A percentile compares a stretch with the other conserved stretches of the same genome.
Evolutionary conservation across 1,139 yeast species (phyloP).

Genomic region (Suhomyces coccinellae): DNA sequence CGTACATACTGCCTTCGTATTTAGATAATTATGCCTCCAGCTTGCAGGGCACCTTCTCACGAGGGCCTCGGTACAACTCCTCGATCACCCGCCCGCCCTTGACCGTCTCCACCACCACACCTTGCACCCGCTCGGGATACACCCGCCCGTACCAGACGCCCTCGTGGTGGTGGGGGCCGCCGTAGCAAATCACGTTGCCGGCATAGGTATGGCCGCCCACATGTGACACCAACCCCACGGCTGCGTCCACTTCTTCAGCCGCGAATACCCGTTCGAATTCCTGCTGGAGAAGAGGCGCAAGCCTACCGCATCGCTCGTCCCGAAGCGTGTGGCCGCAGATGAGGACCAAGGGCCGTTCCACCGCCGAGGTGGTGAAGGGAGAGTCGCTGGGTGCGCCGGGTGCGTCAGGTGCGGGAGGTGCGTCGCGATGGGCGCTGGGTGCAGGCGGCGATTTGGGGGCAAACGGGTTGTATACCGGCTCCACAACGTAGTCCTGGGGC

Average conservation of each 20-base stretch:
- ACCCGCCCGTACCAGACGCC: conserved; percentile 79
- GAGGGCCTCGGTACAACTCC: conserved; percentile 53
- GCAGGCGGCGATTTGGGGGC: not conserved
- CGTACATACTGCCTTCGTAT: not conserved
- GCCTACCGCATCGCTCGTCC: conserved; percentile 64
- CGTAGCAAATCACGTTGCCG: conserved; percentile 65
- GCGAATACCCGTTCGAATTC: conserved; percentile 52
- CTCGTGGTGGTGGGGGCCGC: conserved; percentile 40
- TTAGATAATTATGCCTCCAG: not conserved
- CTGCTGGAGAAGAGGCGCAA: conserved; percentile 55
- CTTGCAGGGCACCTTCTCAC: not conserved
- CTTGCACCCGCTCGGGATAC: conserved; percentile 63
- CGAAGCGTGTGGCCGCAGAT: conserved; percentile 68
- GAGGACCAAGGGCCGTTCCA: conserved; percentile 35
- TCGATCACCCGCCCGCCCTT: conserved; percentile 47
- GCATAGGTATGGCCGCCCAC: conserved; percentile 81
- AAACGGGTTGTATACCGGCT: conserved; percentile 37
- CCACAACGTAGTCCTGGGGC: conserved; percentile 25
- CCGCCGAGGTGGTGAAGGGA: not conserved
- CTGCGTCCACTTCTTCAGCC: conserved; percentile 26
- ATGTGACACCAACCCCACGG: conserved; percentile 64
- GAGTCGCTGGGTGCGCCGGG: not conserved
- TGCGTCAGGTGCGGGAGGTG: not conserved
- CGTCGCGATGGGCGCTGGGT: not conserved
- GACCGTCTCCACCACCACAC: conserved; percentile 58